phyloP scores from a whole-genome alignment of 176 grass and related monocot genomes.

The Luzula sylvatica region DNA sequence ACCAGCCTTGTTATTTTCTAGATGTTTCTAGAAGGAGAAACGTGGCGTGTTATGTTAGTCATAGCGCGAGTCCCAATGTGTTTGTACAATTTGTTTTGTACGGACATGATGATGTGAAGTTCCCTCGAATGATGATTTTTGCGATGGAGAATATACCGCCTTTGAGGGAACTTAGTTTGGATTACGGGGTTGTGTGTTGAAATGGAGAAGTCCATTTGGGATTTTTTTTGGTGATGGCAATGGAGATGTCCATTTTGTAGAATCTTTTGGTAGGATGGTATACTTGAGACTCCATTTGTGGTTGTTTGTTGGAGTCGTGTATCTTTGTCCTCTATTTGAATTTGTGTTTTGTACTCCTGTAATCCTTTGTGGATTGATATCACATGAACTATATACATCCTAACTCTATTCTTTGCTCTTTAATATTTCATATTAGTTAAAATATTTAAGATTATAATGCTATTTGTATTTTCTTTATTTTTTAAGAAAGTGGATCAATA shows the following conservation, averaged over 20 bases:
- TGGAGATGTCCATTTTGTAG: no score
- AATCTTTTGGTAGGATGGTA: no score
- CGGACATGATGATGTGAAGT: conserved; percentile 40
- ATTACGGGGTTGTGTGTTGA: conserved; percentile 40
- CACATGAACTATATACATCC: no score
- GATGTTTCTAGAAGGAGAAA: conserved; percentile 64
- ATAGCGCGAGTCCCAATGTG: conserved; percentile 52
- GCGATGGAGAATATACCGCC: conserved; percentile 90
- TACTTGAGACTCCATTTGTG: no score
- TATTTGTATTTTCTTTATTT: no score
- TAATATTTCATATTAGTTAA: no score
- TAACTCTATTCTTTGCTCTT: no score
- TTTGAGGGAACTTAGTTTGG: conserved; percentile 70
- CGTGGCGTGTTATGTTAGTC: conserved; percentile 68
- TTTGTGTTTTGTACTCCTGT: no score
- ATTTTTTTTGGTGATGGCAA: no score
- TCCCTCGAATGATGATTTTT: conserved; percentile 74
- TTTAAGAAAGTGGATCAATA: no score
- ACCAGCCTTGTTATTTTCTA: conserved; percentile 29
- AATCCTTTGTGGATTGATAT: no score
- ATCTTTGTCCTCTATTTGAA: not conserved
- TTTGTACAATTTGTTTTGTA: conserved; percentile 52
- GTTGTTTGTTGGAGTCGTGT: not conserved
- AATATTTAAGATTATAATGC: no score
- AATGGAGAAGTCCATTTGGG: not conserved